Evolutionary conservation across 495 filamentous ascomycete species (phyloP), one percentile per base, ranked within the genome.

Genomic region (Trichocladium uniseriatum): DNA sequence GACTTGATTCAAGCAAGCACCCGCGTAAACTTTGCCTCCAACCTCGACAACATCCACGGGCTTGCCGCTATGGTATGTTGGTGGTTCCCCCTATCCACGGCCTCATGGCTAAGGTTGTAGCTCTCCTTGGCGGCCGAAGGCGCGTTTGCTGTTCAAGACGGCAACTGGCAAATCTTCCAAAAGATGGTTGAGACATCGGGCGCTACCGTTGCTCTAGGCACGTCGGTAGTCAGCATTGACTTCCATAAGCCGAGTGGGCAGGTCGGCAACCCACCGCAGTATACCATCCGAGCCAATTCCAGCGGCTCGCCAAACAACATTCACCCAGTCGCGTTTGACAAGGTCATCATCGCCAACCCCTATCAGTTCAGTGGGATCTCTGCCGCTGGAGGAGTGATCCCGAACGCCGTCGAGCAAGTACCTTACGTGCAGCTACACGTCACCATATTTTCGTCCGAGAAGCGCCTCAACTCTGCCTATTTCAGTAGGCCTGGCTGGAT

Each of bases 161-260:
- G 92, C 2, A 99, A 99, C 58, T 99, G 89, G 91, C 82, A 80
- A 61, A 96, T 97, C 36, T 99, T 99, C 58, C 76, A 80, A 2
- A 71, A 77, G 16, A 95, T 95, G 86, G 67, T 88, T 10, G 71
- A 80, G 31, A 66, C 71, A 5, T 79, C 87, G 7, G 63, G 69
- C 1, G 83, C 85, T 1, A 62, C 74, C 6, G 45, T 88, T 5
- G 63, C 66, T 4, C 67, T 94, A n/a, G 84, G 90, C 56, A 86
- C 84, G 0, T 75, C 78, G 3, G 88, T 95, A 0, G 71, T 71
- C 2, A 69, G 63, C 0, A 76, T 94, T 36, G 49, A 62, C 41
- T 11, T 32, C 5, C 10, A 32, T 10, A 59, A 37, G 19, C 38
- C 8, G 52, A 77, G 20, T 18, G 19, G 38, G 2, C 27, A 5